These are phyloP conservation scores for Butyriboletus appendiculatus DNA, from an alignment of 1,284 basidiomycete species.

Conservation along the genomic window DNA sequence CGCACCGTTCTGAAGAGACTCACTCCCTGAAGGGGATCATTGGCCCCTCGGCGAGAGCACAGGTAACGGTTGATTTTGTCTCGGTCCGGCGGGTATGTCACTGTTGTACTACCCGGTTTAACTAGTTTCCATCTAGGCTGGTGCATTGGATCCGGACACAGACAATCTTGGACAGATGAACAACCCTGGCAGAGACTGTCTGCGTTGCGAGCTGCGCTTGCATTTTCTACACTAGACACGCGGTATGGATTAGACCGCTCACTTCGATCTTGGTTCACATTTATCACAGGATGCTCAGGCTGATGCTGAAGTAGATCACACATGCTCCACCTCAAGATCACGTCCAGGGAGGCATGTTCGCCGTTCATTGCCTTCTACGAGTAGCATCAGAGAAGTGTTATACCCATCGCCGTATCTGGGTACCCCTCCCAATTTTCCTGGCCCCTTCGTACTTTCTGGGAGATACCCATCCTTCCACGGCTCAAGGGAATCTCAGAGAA, in stretches of 20 bases:
- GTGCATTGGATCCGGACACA: background rate
- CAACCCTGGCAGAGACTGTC: slow-evolving; percentile 6
- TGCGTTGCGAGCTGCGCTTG: slow-evolving; percentile 15
- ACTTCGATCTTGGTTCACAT: background rate
- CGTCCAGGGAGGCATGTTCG: slow-evolving; percentile 4
- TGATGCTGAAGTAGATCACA: background rate
- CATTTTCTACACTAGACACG: slow-evolving; percentile 7
- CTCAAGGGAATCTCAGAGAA: background rate
- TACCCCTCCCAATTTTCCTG: slow-evolving; percentile 4
- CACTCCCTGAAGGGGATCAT: background rate
- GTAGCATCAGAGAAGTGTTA: slow-evolving; percentile 24
- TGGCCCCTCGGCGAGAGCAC: background rate
- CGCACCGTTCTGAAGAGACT: background rate
- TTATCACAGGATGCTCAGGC: slow-evolving; percentile 6
- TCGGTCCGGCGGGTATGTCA: background rate
- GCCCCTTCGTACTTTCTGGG: slow-evolving; percentile 22
- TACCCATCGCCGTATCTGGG: slow-evolving; percentile 23
- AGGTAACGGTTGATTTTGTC: background rate
- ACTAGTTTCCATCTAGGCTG: background rate
- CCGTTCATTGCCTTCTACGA: slow-evolving; percentile 17
- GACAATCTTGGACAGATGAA: background rate
- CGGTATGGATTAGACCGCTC: slow-evolving; percentile 2
- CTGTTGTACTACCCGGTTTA: background rate
- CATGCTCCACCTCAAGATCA: background rate
- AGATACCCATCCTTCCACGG: background rate